Conservation (phyloP, 768 basidiomycete species). For the Rhizopogon vinicolor region DNA sequence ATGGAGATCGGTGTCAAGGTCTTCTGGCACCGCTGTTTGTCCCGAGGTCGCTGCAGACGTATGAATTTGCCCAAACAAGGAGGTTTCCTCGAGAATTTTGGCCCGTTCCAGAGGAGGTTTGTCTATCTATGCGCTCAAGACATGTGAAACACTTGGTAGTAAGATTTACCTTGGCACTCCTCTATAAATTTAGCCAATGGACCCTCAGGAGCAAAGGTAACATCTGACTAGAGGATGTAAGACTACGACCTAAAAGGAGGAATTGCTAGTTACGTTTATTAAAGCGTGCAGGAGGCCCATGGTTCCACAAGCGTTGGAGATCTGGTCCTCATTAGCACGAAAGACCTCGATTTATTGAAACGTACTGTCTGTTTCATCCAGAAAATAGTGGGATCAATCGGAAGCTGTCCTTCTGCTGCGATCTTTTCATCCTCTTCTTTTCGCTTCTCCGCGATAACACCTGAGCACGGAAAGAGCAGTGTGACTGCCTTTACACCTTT, state of each 20-base stretch:
- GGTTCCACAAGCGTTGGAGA: slow-evolving; percentile 82
- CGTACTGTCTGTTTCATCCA: slow-evolving; percentile 90
- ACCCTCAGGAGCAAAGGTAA: slow-evolving; percentile 51
- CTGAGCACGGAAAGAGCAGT: slow-evolving; percentile 75
- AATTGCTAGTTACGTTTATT: slow-evolving; percentile 55
- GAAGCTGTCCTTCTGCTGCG: slow-evolving; percentile 36
- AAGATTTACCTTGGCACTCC: slow-evolving; percentile 49
- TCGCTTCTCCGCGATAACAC: slow-evolving; percentile 43
- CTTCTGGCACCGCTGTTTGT: slow-evolving; percentile 59
- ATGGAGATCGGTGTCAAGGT: slow-evolving; percentile 74
- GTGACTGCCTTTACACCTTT: slow-evolving; percentile 79
- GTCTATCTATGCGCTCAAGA: slow-evolving; percentile 30
- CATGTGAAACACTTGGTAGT: neutral
- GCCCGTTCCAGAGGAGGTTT: slow-evolving; percentile 73
- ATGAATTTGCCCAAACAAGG: slow-evolving; percentile 78
- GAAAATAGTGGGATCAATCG: slow-evolving; percentile 61
- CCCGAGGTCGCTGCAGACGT: slow-evolving; percentile 62
- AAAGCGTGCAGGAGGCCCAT: slow-evolving; percentile 83
- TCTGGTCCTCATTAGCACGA: slow-evolving; percentile 36
- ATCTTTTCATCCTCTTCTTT: slow-evolving; percentile 59
- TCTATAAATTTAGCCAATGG: slow-evolving; percentile 65
- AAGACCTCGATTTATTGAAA: neutral
- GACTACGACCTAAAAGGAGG: slow-evolving; percentile 5
- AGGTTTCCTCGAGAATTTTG: slow-evolving; percentile 65
- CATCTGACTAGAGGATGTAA: slow-evolving; percentile 41